phyloP scores from a whole-genome alignment of 139 green algal species.

The Penium margaritaceum region DNA sequence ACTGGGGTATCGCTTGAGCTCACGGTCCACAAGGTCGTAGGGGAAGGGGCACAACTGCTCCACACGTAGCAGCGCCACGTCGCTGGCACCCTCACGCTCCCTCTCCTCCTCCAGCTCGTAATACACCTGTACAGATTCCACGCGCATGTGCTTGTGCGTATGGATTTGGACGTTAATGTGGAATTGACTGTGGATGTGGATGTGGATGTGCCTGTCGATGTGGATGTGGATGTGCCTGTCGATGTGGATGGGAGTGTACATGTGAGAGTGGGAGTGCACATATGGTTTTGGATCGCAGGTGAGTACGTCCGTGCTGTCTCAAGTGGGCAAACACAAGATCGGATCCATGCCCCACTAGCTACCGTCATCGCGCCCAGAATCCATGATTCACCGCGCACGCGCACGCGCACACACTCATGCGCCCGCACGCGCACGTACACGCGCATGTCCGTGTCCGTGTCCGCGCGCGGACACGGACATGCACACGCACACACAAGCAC shows the following conservation, averaged over 20 bases:
- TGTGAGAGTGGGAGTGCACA: too few relatives aligned
- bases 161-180: neutral
- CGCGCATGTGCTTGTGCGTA: neutral
- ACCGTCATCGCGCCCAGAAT: too few relatives aligned
- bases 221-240: too few relatives aligned
- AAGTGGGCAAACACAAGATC: too few relatives aligned
- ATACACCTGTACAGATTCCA: slow-evolving; percentile 55
- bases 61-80: slow-evolving; percentile 77
- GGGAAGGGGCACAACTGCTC: slow-evolving; percentile 95
- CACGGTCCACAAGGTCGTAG: slow-evolving; percentile 87
- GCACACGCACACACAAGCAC: neutral
- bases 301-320: neutral
- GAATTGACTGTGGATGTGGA: too few relatives aligned
- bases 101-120: slow-evolving; percentile 88
- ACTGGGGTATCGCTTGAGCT: slow-evolving; percentile 81
- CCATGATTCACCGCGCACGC: too few relatives aligned
- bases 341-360: too few relatives aligned
- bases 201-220: too few relatives aligned
- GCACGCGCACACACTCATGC: neutral
- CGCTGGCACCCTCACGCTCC: slow-evolving; percentile 59
- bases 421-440: slow-evolving; percentile 46
- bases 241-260: too few relatives aligned
- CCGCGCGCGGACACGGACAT: slow-evolving; percentile 51
- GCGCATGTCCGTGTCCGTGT: slow-evolving; percentile 82
- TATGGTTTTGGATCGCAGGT: neutral